Evolutionary conservation across 495 filamentous ascomycete genomes (phyloP), one percentile per base, ranked within the genome.

Genomic region (Xylaria longipes): DNA sequence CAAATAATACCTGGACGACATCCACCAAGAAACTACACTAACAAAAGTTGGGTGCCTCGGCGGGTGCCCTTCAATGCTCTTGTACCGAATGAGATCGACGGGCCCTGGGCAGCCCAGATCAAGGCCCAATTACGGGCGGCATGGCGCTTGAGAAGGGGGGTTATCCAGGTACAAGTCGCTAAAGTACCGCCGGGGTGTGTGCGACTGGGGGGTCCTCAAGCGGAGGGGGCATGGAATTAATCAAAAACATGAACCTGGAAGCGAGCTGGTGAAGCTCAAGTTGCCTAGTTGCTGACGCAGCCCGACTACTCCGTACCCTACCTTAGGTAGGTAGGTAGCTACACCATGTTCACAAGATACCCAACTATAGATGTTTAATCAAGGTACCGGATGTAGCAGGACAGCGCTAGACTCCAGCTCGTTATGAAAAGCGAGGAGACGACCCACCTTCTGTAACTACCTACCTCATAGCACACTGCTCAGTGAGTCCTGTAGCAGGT

Each of bases 101-200:
- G 74, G 74, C 73, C 78, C 75, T 76, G 75, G 76, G 35, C 60
- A 43, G 60, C 60, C 60, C 68, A 61, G 41, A 58, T 74, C 20
- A 45, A 43, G 65, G 71, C 27, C 77, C 75, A 77, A 76, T 80
- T 72, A 73, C 74, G 71, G 75, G 75, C 77, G 74, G 73, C 75
- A 76, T 77, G 75, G 78, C 78, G 78, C 78, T 80, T 80, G 75
- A 67, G 69, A 70, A 63, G 68, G 67, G 54, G 67, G 54, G 48
- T 35, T n/a, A 54, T 39, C 43, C 31, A 66, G 69, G 69, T 57
- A 65, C 69, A 60, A 58, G 61, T 66, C 61, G 61, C 69, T 66
- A 65, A 71, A 71, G 62, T 66, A 71, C 69, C 61, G 65, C 65
- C 66, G 60, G 63, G 60, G 33, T 14, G 60, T 68, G 63, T 69